These are phyloP conservation scores for Seiridium unicorne DNA, from an alignment of 2,329 filamentous ascomycete species.

Conservation along the genomic window DNA sequence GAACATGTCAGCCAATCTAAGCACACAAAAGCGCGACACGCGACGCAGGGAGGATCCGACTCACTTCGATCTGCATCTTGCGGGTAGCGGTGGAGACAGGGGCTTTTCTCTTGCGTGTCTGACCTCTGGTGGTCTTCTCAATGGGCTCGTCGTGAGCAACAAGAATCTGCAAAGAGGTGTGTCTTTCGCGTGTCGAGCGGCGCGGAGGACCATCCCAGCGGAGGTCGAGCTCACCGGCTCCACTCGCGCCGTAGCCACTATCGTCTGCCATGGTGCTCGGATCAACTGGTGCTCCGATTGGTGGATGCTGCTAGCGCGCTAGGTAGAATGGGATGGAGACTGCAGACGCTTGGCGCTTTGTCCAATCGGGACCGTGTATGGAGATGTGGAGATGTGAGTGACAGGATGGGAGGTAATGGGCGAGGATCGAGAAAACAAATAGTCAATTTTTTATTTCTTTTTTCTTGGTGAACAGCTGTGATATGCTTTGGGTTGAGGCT, in stretches of 20 bases:
- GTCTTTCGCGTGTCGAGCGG: constrained; percentile 1
- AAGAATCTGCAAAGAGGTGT: neutral
- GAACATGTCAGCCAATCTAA: constrained; percentile 1
- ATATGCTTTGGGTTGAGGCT: too few relatives aligned
- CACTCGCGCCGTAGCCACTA: neutral
- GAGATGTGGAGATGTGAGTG: too few relatives aligned
- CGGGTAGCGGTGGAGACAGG: neutral
- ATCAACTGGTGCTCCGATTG: neutral
- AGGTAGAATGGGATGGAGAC: neutral
- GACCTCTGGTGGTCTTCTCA: neutral
- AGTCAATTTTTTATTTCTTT: too few relatives aligned
- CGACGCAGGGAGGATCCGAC: neutral
- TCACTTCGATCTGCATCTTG: constrained; percentile 9
- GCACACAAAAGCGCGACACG: neutral
- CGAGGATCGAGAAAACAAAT: too few relatives aligned
- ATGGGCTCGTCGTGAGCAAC: neutral
- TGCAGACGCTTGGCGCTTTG: too few relatives aligned
- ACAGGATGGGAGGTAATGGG: too few relatives aligned
- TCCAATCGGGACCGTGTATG: too few relatives aligned
- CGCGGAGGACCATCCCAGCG: neutral
- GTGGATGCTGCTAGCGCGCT: neutral
- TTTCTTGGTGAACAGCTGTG: too few relatives aligned
- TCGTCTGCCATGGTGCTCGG: neutral
- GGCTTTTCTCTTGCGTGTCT: neutral
- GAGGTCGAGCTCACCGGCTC: neutral